phyloP scores from a whole-genome alignment of 208 protist genomes.

The Polymyxa betae region DNA sequence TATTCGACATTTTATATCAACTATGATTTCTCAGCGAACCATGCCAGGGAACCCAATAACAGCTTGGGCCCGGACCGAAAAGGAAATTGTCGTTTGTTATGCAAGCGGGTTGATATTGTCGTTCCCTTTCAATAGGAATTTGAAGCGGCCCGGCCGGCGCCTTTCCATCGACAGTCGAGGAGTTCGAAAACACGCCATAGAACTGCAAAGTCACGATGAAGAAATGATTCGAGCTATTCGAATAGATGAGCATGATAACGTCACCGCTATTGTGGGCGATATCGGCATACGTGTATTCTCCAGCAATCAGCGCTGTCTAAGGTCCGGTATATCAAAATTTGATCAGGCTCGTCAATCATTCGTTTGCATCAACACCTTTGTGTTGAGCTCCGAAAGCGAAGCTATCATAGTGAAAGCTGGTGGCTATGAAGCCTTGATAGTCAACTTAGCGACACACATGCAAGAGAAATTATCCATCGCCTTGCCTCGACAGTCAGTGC shows the following conservation, averaged over 20 bases:
- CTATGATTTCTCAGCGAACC: not conserved
- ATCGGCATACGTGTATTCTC: not conserved
- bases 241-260: not conserved
- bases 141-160: not conserved
- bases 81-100: not conserved
- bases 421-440: not conserved
- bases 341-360: not conserved
- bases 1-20: not conserved
- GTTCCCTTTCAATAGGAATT: not conserved
- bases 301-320: not conserved
- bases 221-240: not conserved
- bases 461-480: not conserved
- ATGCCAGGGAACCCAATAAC: not conserved
- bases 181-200: not conserved
- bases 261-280: not conserved
- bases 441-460: not conserved
- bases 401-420: not conserved
- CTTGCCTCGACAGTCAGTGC: not conserved
- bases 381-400: not conserved
- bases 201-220: not conserved
- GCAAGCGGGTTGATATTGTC: not conserved
- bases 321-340: no score
- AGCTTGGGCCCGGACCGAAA: not conserved
- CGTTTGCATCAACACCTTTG: not conserved
- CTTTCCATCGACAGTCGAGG: not conserved